These are phyloP conservation scores for Cutaneotrichosporon sp. DNA, from an alignment of 1,284 basidiomycete genomes.

Conservation along the genomic window DNA sequence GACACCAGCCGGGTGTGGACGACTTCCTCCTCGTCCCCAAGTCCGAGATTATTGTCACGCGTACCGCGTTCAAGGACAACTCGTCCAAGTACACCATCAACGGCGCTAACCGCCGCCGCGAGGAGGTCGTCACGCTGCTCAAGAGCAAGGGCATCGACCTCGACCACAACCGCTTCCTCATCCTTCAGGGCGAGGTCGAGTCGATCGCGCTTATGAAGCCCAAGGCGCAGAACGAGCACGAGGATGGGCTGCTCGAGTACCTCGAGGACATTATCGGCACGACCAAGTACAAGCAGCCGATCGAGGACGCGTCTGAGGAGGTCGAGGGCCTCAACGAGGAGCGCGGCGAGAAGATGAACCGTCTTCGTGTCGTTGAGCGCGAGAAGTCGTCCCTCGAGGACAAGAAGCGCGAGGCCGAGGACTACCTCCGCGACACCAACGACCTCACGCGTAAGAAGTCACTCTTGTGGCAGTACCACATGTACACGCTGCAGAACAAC, in stretches of 20 bases:
- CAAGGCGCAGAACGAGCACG: slow-evolving; percentile 90
- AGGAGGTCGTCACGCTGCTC: slow-evolving; percentile 85
- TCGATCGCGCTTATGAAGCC: slow-evolving; percentile 99
- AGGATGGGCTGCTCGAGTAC: slow-evolving; percentile 95
- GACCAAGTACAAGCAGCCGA: slow-evolving; percentile 83
- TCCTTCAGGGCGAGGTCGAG: slow-evolving; percentile 97
- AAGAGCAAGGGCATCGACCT: slow-evolving; percentile 95
- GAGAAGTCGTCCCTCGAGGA: slow-evolving; percentile 85
- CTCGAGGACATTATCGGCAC: slow-evolving; percentile 98
- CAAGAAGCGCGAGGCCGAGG: slow-evolving; percentile 82
- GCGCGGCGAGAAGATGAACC: slow-evolving; percentile 78
- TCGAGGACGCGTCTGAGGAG: slow-evolving; percentile 77
- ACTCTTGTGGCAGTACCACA: slow-evolving; percentile 74
- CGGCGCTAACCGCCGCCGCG: slow-evolving; percentile 72
- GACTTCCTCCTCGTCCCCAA: slow-evolving; percentile 79
- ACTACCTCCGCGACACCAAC: slow-evolving; percentile 81
- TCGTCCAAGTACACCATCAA: slow-evolving; percentile 91
- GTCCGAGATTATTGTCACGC: slow-evolving; percentile 80
- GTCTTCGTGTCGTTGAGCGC: slow-evolving; percentile 87
- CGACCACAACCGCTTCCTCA: slow-evolving; percentile 98
- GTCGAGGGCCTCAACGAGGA: slow-evolving; percentile 87
- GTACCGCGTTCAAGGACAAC: slow-evolving; percentile 88
- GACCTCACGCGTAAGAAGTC: slow-evolving; percentile 73
- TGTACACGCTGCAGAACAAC: slow-evolving; percentile 69
- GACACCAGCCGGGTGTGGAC: slow-evolving; percentile 78